phyloP scores from a whole-genome alignment of 208 protist species.

The Leishmania mexicana region DNA sequence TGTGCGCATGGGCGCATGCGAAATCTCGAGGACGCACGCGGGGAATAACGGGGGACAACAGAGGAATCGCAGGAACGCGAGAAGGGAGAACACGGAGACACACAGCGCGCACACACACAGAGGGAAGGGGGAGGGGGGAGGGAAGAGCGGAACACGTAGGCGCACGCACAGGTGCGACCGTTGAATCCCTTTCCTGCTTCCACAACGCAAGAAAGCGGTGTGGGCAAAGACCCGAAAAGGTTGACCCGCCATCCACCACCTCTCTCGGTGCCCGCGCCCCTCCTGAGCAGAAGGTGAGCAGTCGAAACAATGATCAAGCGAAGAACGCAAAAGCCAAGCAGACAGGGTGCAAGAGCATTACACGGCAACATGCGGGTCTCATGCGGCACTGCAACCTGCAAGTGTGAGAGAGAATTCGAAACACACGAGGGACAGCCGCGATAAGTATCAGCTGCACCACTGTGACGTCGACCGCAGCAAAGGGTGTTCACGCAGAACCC shows the following conservation, averaged over 20 bases:
- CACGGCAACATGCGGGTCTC: not conserved
- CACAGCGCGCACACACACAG: not conserved
- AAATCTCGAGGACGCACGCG: not conserved
- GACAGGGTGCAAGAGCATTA: not conserved
- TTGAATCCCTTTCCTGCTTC: not conserved
- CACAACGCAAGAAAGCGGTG: not conserved
- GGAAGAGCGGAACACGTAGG: not conserved
- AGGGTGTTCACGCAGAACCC: not conserved
- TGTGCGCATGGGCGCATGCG: not conserved
- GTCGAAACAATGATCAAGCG: not conserved
- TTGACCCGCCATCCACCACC: not conserved
- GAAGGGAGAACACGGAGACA: not conserved
- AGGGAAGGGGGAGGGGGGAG: not conserved
- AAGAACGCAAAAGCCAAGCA: not conserved
- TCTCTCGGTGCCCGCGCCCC: not conserved
- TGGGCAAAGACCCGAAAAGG: not conserved
- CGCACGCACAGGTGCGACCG: not conserved
- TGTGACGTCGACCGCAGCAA: not conserved
- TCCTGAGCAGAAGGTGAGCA: conserved; percentile 5
- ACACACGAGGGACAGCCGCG: no score
- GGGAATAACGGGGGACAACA: not conserved
- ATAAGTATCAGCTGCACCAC: not conserved
- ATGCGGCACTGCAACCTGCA: not conserved
- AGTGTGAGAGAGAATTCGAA: not conserved
- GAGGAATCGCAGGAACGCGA: not conserved